phyloP scores from a whole-genome alignment of 2,329 filamentous ascomycete species.

The Paraconiothyrium brasiliense region DNA sequence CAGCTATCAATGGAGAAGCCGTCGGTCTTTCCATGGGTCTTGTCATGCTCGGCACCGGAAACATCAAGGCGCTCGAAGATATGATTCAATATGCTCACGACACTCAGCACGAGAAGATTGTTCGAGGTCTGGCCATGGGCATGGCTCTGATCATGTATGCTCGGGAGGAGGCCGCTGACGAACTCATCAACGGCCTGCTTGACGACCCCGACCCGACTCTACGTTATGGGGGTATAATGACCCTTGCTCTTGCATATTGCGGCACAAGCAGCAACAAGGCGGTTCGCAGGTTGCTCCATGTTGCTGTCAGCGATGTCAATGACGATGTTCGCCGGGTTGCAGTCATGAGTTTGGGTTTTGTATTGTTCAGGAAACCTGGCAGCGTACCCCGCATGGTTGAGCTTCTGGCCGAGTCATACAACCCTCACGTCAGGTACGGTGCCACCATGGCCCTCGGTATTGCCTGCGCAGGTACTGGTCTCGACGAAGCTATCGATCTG shows the following conservation, averaged over 20 bases:
- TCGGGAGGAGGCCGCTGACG: slow-evolving; percentile 92
- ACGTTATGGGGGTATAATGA: slow-evolving; percentile 97
- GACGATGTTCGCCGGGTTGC: slow-evolving; percentile 96
- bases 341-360: slow-evolving; percentile 97
- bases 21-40: slow-evolving; percentile 96
- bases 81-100: slow-evolving; percentile 99
- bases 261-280: slow-evolving; percentile 99
- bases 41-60: slow-evolving; percentile 98
- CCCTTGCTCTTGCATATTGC: slow-evolving; percentile 96
- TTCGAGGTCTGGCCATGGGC: slow-evolving; percentile 91
- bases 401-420: slow-evolving; percentile 96
- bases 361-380: slow-evolving; percentile 96
- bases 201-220: slow-evolving; percentile 93
- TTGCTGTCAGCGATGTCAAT: slow-evolving; percentile 96
- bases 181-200: slow-evolving; percentile 90
- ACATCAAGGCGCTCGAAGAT: slow-evolving; percentile 89
- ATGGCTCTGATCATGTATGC: slow-evolving; percentile 99
- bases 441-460: slow-evolving; percentile 99
- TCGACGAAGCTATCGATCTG: slow-evolving; percentile 95
- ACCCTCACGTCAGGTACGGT: slow-evolving; percentile 96
- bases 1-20: slow-evolving; percentile 94
- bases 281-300: slow-evolving; percentile 92
- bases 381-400: slow-evolving; percentile 99
- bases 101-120: slow-evolving; percentile 98
- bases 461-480: slow-evolving; percentile 93